These are phyloP conservation scores for Corynascus novoguineensis DNA, from an alignment of 495 filamentous ascomycete species.

Conservation along the genomic window DNA sequence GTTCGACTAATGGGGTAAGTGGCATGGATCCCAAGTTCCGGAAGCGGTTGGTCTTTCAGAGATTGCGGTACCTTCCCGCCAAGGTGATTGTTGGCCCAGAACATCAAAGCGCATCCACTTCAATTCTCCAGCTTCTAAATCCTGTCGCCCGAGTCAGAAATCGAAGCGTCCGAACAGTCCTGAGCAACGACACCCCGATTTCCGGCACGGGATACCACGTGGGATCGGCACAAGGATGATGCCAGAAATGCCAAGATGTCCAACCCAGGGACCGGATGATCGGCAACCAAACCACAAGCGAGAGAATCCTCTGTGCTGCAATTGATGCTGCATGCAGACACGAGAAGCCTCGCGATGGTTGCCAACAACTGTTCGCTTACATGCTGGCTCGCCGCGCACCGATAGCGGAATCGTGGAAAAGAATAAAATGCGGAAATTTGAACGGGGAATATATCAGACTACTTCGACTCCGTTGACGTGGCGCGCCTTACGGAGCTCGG, in stretches of 20 bases:
- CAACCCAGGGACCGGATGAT: slow-evolving; percentile 1
- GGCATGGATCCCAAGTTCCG: too few relatives aligned
- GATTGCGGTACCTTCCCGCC: too few relatives aligned
- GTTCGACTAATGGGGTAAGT: too few relatives aligned
- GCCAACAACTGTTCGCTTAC: neutral
- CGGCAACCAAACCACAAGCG: neutral
- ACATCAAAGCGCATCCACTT: too few relatives aligned
- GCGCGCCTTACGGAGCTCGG: neutral
- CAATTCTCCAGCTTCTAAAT: too few relatives aligned
- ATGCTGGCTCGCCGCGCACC: neutral
- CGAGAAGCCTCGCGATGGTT: neutral
- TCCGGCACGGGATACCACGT: neutral
- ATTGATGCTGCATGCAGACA: neutral
- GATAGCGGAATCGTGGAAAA: neutral
- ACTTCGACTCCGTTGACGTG: slow-evolving; percentile 5
- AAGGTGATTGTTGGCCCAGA: too few relatives aligned
- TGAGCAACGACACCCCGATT: neutral
- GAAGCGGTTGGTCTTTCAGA: too few relatives aligned
- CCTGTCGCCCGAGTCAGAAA: too few relatives aligned
- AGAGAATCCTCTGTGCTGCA: neutral
- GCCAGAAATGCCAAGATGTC: neutral
- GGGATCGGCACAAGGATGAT: neutral
- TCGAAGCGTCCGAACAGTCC: neutral
- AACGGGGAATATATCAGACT: neutral
- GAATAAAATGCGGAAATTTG: neutral